A percentile compares a stretch with the other conserved stretches of the same genome.
phyloP scores from a whole-genome alignment of 2,329 filamentous ascomycete species.

The Trichoderma simmonsii region DNA sequence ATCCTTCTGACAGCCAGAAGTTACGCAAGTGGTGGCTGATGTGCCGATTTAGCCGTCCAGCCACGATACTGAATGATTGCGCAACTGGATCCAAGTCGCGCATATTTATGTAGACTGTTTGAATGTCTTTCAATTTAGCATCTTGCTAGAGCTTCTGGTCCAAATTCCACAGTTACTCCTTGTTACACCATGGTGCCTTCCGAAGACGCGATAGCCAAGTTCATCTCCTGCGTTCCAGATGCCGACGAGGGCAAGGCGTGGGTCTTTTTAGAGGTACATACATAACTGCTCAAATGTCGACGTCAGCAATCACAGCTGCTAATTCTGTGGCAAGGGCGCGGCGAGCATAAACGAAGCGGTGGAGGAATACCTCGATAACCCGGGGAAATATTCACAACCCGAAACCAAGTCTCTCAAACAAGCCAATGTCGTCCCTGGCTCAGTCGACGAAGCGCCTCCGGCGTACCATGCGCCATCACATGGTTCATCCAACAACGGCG shows the following conservation, averaged over 20 bases:
- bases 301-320: not conserved
- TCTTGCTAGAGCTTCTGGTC: not conserved
- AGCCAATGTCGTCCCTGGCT: not conserved
- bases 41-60: not conserved
- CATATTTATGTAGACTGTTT: not conserved
- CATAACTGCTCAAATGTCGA: not conserved
- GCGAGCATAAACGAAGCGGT: not conserved
- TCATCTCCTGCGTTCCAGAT: not conserved
- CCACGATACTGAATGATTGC: not conserved
- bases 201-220: not conserved
- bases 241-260: not conserved
- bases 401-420: not conserved
- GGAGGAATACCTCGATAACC: not conserved
- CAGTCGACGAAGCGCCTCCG: not conserved
- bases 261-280: not conserved
- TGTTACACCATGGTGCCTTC: not conserved
- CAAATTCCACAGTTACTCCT: not conserved
- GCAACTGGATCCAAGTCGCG: not conserved
- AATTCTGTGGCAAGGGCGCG: not conserved
- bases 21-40: not conserved
- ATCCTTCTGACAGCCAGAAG: no score
- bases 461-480: not conserved
- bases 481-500: not conserved
- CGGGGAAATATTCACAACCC: not conserved
- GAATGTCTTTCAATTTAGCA: not conserved